Conservation (phyloP, 73 alveolate species). For the Blepharisma japonicum region DNA sequence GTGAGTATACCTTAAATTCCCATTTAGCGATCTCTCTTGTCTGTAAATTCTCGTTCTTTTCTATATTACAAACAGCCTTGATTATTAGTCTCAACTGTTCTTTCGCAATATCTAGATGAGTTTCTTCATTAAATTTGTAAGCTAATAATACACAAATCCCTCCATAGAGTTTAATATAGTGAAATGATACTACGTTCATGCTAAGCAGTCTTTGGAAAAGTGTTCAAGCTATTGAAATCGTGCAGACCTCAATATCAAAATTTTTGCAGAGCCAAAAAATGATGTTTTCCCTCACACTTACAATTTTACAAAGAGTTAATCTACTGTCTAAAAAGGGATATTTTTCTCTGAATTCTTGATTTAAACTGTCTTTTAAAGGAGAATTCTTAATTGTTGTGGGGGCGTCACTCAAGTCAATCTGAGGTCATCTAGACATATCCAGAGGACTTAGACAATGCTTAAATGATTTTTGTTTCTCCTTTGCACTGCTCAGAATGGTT, state of each 20-base stretch:
- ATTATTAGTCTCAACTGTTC: too few species aligned
- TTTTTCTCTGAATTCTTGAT: slow-evolving; percentile 2
- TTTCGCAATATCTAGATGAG: too few species aligned
- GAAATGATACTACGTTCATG: background rate
- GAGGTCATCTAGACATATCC: too few species aligned
- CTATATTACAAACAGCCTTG: background rate
- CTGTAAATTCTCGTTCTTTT: background rate
- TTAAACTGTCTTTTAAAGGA: background rate
- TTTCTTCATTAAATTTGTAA: slow-evolving; percentile 4
- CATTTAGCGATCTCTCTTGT: background rate
- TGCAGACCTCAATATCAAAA: background rate
- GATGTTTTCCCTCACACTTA: slow-evolving; percentile 4
- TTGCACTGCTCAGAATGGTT: too few species aligned
- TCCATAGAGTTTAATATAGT: background rate
- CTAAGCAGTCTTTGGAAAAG: background rate
- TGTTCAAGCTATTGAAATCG: background rate
- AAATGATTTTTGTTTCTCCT: too few species aligned
- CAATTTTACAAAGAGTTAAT: slow-evolving; percentile 1
- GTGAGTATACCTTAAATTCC: slow-evolving; percentile 11
- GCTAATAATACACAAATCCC: slow-evolving; percentile 21
- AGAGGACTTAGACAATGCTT: too few species aligned
- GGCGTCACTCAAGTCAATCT: too few species aligned
- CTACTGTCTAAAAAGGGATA: slow-evolving; percentile 4
- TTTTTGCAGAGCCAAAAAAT: slow-evolving; percentile 11
- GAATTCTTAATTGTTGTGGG: too few species aligned